phyloP scores from a whole-genome alignment of 495 filamentous ascomycete species.

The Beverwykella pulmonaria region DNA sequence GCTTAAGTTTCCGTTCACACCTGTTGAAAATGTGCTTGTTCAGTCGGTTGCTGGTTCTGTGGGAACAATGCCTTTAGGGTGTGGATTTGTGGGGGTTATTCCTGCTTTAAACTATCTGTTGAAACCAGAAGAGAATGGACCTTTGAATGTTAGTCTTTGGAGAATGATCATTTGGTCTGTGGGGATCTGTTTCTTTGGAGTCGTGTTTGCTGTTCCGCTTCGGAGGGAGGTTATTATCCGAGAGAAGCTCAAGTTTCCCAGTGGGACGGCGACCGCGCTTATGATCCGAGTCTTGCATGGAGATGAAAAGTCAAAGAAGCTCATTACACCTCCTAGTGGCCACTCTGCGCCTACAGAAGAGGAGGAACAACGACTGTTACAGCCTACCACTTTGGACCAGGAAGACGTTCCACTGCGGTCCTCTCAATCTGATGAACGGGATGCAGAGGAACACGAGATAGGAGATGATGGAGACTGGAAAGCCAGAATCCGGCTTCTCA shows the following conservation, averaged over 20 bases:
- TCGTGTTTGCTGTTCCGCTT: conserved; percentile 90
- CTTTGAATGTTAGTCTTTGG: conserved; percentile 68
- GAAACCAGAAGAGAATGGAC: conserved; percentile 72
- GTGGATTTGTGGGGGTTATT: conserved; percentile 91
- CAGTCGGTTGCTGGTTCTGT: conserved; percentile 95
- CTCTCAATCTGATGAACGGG: conserved; percentile 4
- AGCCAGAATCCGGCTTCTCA: conserved; percentile 62
- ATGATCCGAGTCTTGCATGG: conserved; percentile 90
- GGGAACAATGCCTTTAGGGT: conserved; percentile 95
- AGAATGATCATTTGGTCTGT: conserved; percentile 86
- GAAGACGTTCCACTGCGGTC: conserved; percentile 17
- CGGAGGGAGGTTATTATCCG: conserved; percentile 86
- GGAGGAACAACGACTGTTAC: conserved; percentile 30
- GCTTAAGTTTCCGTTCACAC: conserved; percentile 76
- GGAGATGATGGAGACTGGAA: conserved; percentile 59
- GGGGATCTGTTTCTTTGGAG: conserved; percentile 92
- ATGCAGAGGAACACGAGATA: conserved; percentile 39
- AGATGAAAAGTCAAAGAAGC: conserved; percentile 45
- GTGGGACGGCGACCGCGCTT: conserved; percentile 90
- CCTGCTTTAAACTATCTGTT: conserved; percentile 89
- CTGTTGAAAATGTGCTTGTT: conserved; percentile 96
- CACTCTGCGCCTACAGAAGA: conserved; percentile 7
- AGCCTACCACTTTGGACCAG: neutral
- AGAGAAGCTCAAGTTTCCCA: conserved; percentile 91
- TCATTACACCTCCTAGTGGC: conserved; percentile 27